Conservation (phyloP, 352 stramenopile genomes). For the Pythium insidiosum region DNA sequence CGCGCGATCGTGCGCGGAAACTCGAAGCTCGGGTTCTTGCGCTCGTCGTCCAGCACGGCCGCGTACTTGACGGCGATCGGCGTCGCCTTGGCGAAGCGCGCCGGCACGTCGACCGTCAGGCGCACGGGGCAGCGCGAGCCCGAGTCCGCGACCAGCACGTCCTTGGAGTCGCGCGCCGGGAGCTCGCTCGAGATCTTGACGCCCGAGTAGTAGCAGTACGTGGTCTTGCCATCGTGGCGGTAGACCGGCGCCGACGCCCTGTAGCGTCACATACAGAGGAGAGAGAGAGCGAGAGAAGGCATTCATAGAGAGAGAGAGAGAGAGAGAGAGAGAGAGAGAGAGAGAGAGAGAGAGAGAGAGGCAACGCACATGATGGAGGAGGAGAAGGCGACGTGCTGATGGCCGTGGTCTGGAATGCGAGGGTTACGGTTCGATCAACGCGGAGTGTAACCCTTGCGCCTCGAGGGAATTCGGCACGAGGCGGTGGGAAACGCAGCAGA, state of each 20-base stretch:
- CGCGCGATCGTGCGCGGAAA: conserved; percentile 38
- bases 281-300: background rate
- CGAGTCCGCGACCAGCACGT: conserved; percentile 34
- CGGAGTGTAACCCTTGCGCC: too few species aligned
- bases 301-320: background rate
- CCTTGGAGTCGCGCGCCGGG: conserved; percentile 20
- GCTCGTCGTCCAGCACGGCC: conserved; percentile 41
- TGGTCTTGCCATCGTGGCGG: conserved; percentile 72
- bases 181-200: conserved; percentile 49
- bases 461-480: too few species aligned
- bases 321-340: background rate
- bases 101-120: conserved; percentile 50
- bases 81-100: conserved; percentile 34
- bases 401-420: too few species aligned
- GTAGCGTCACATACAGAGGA: background rate
- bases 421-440: too few species aligned
- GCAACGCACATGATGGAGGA: background rate
- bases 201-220: conserved; percentile 74
- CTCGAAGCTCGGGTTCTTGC: conserved; percentile 36
- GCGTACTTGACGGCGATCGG: conserved; percentile 54
- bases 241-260: conserved; percentile 27
- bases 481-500: too few species aligned
- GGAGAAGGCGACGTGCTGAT: background rate
- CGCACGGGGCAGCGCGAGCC: conserved; percentile 50
- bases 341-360: background rate